Evolutionary conservation across 108 stramenopile genomes (phyloP).

Genomic region (Skeletonema menzelii): DNA sequence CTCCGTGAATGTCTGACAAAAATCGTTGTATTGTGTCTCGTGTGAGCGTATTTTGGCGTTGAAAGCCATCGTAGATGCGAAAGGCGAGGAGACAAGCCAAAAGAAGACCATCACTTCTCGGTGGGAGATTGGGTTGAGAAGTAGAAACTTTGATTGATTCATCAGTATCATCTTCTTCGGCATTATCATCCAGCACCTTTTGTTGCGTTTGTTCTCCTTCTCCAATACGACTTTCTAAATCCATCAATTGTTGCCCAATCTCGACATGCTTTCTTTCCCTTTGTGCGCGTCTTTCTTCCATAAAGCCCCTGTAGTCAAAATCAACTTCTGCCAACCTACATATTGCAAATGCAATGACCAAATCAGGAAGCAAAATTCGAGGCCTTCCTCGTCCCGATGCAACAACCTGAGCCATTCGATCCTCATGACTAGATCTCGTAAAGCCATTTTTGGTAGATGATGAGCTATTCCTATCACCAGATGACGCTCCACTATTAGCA

Average conservation of each 20-base stretch:
- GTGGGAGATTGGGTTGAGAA: slow-evolving; percentile 15
- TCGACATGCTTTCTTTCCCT: slow-evolving; percentile 14
- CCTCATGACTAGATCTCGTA: slow-evolving; percentile 14
- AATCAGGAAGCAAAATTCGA: slow-evolving; percentile 66
- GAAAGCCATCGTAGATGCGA: slow-evolving; percentile 80
- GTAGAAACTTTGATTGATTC: slow-evolving; percentile 16
- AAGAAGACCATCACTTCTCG: slow-evolving; percentile 30
- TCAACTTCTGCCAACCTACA: slow-evolving; percentile 55
- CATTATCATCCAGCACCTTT: slow-evolving; percentile 5
- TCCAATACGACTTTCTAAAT: slow-evolving; percentile 25
- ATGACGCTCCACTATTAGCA: background rate
- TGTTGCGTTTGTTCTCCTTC: slow-evolving; percentile 9
- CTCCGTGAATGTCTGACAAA: slow-evolving; percentile 80
- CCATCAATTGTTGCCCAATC: slow-evolving; percentile 26
- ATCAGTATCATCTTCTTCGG: background rate
- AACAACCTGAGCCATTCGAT: slow-evolving; percentile 30
- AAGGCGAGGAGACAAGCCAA: slow-evolving; percentile 51
- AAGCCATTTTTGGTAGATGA: slow-evolving; percentile 10
- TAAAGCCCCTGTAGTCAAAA: slow-evolving; percentile 36
- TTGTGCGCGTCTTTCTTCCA: slow-evolving; percentile 26
- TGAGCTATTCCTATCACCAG: slow-evolving; percentile 4
- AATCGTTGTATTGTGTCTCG: slow-evolving; percentile 85
- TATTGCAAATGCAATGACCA: slow-evolving; percentile 74
- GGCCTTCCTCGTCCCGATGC: slow-evolving; percentile 22
- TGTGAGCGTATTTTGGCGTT: slow-evolving; percentile 65